These are phyloP conservation scores for Neurospora terricola DNA, from an alignment of 495 filamentous ascomycete genomes.

Conservation along the genomic window DNA sequence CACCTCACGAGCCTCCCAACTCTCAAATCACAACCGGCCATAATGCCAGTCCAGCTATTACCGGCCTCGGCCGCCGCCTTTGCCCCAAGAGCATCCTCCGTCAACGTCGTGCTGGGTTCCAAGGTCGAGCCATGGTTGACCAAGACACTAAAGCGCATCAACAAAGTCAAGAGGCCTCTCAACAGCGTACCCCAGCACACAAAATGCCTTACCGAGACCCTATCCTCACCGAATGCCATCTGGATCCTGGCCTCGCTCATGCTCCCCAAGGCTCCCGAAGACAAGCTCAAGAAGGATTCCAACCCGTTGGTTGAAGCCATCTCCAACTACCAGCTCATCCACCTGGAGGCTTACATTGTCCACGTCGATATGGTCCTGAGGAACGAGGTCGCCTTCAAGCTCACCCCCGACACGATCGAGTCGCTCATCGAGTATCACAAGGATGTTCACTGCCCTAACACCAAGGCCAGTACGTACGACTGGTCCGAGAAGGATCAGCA, in stretches of 20 bases:
- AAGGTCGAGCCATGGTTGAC: constrained; percentile 98
- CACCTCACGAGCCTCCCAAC: constrained; percentile 9
- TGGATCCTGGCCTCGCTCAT: constrained; percentile 94
- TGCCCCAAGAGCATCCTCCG: constrained; percentile 80
- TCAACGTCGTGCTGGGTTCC: constrained; percentile 86
- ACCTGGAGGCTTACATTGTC: constrained; percentile 95
- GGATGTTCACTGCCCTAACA: constrained; percentile 88
- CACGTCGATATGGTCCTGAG: constrained; percentile 98
- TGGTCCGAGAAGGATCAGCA: constrained; percentile 97
- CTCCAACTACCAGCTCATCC: constrained; percentile 89
- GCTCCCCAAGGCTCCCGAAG: constrained; percentile 82
- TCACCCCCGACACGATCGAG: constrained; percentile 96
- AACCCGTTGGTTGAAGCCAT: constrained; percentile 86
- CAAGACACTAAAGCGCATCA: constrained; percentile 91
- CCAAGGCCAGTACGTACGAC: constrained; percentile 79
- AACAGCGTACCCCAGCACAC: constrained; percentile 97
- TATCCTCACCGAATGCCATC: constrained; percentile 84
- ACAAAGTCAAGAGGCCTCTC: constrained; percentile 91
- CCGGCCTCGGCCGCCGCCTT: constrained; percentile 95
- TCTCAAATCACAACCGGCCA: constrained; percentile 23
- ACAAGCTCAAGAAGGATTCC: constrained; percentile 73
- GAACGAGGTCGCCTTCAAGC: constrained; percentile 97
- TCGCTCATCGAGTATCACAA: constrained; percentile 93
- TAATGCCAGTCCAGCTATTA: constrained; percentile 85
- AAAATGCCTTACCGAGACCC: constrained; percentile 90